Base-by-base conservation (phyloP, 176 grass and related monocot species). In the Poa annua region DNA sequence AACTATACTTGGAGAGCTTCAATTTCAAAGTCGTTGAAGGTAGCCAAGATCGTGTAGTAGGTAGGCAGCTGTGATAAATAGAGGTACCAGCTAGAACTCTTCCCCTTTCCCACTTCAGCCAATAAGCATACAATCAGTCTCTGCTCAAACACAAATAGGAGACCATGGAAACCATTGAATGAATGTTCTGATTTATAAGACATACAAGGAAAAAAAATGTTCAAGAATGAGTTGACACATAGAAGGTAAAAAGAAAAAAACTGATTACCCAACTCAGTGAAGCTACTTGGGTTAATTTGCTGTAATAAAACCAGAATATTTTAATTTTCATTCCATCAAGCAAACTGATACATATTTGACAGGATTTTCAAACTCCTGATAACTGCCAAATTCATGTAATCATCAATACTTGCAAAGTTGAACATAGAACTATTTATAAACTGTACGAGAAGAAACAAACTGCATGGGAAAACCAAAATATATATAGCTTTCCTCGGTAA, bases 1-100 rank as follows among this genome's bases (percentile, higher is more conserved):
- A 86, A 44, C 56, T 85, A 84, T 95, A 98, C 96, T 88, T 96
- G 93, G 35, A 98, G 85, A 75, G 93, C 81, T 92, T 98, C 83
- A 38, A 88, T 81, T 89, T 98, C 91, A 32, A 84, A 91, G 66
- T 82, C 75, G 3, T 87, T 90, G 77, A 98, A 98, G 59, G 80
- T 93, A 55, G 87, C 81, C 90, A 93, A 88, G 50, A 90, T 87
- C 71, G 68, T 93, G 81, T 93, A 93, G 88, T 89, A 85, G 62
- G 17, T 81, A 59, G 96, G 96, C 75, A 98, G 67, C 86, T 93
- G 91, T 66, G 80, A 95, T 74, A 98, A 69, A 77, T 93, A 98
- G 32, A 86, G 89, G 42, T 98, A 93, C 96, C 96, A 98, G 13
- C 84, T 53, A 3, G 96, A 98, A 68, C 33, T 51, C 69, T 76